Percentiles rank a stretch among this genome's conserved stretches.
Evolutionary conservation across 345 rosid genomes (phyloP).

Genomic region (Euphorbia lathyris): DNA sequence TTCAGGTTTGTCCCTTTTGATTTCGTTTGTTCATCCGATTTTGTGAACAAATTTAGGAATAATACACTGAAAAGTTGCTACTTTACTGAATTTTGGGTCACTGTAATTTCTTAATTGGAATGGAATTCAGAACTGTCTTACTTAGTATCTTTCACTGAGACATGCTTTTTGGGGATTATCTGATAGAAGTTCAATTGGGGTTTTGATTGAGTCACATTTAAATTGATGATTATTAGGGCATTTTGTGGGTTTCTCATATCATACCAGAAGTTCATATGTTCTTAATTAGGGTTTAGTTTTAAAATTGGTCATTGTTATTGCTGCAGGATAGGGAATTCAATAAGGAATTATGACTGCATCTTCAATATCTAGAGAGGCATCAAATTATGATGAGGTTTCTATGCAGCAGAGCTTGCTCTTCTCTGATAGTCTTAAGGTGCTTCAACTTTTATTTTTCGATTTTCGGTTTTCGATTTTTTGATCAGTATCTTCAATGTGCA

Average conservation of each 20-base stretch:
- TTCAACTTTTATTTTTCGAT: background rate
- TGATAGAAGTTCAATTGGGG: background rate
- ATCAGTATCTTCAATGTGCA: background rate
- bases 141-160: background rate
- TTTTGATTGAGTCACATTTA: background rate
- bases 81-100: background rate
- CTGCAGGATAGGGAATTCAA: constrained; percentile 20
- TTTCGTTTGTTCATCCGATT: no score
- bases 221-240: background rate
- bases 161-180: background rate
- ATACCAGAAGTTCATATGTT: background rate
- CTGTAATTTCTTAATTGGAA: background rate
- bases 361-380: constrained; percentile 53
- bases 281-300: constrained; percentile 8
- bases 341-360: constrained; percentile 56
- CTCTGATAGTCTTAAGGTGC: constrained; percentile 84
- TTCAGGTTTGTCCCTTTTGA: constrained; percentile 24
- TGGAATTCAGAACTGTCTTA: background rate
- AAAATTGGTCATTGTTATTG: constrained; percentile 20
- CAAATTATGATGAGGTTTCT: constrained; percentile 70
- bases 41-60: background rate
- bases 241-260: background rate
- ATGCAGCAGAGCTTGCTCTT: constrained; percentile 87
- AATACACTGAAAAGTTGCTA: background rate
- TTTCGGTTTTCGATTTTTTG: background rate